Base-by-base conservation (phyloP, 1,284 basidiomycete genomes). In the Ganoderma sinense region DNA sequence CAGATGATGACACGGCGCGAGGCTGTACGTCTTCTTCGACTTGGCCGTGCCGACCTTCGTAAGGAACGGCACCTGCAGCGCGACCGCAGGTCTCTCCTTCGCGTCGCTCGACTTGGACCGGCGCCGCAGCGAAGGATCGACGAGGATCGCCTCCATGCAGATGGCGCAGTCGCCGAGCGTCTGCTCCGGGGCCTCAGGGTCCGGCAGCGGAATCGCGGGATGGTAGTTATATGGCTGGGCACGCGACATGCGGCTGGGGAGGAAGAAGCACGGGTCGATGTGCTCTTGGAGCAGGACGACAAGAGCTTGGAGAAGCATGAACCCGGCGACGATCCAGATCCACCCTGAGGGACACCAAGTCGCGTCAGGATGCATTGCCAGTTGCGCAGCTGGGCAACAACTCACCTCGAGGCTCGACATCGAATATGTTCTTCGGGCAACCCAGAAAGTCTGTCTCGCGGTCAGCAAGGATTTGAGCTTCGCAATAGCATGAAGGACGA, bases 1-100 rank as follows among this genome's bases (percentile, higher is more conserved):
- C 72, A 97, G 80, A 84, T 97, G 95, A 77, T 93, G 90, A 81
- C 95, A 97, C 4, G 95, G 95, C 6, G 95, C 94, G 68, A 97
- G 82, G 77, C 95, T 95, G 76, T 97, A 97, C 68, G 82, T 87
- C 78, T 91, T 89, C 73, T 89, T 77, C 70, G 81, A 36, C 36
- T 36, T 36, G 36, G 10, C 82, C 59, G 86, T 82, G 51, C 85
- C 83, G 73, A 87, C 83, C 58, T 80, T 85, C 59, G 78, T 78
- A 73, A 77, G 74, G 26, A 75, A 59, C 3, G 71, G 69, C 10
- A 51, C 48, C 23, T 51, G 23, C 48, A 76, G 68, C 4, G 69
- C 65, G n/a, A 67, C 53, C 1, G 60, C 72, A 23, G 79, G 78
- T 10, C 76, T 70, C 72, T 83, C 78, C 66, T 77, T 77, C 64